Evolutionary conservation across 192 early-diverging fungal genomes (phyloP).

Genomic region (Linnemannia exigua): DNA sequence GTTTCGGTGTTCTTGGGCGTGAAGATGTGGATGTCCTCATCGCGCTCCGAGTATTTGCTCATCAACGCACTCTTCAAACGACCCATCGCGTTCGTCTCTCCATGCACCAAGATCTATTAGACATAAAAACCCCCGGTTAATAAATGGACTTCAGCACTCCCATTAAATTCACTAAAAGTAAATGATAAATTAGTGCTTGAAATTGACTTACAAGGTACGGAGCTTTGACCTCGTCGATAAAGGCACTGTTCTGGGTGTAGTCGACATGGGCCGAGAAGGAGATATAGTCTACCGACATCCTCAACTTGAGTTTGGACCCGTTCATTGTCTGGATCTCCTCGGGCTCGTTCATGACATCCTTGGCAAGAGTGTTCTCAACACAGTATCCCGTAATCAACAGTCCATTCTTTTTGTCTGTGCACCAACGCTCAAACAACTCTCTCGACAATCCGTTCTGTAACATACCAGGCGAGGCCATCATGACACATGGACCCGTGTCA

Average conservation of each 20-base stretch:
- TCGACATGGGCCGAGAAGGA: slow-evolving; percentile 99
- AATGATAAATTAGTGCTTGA: background rate
- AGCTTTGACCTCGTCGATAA: slow-evolving; percentile 95
- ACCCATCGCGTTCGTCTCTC: slow-evolving; percentile 95
- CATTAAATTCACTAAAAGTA: slow-evolving; percentile 76
- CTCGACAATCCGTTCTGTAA: slow-evolving; percentile 95
- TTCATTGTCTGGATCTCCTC: slow-evolving; percentile 84
- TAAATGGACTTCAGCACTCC: slow-evolving; percentile 93
- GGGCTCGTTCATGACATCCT: slow-evolving; percentile 84
- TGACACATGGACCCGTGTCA: slow-evolving; percentile 97
- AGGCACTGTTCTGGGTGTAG: slow-evolving; percentile 94
- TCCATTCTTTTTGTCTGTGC: slow-evolving; percentile 91
- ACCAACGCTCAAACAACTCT: slow-evolving; percentile 97
- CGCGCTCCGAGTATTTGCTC: slow-evolving; percentile 84
- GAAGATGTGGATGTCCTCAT: slow-evolving; percentile 85
- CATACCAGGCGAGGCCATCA: slow-evolving; percentile 99
- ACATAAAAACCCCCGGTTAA: slow-evolving; percentile 69
- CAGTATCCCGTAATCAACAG: slow-evolving; percentile 98
- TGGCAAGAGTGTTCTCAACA: slow-evolving; percentile 94
- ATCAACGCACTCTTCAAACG: slow-evolving; percentile 88
- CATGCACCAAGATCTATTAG: slow-evolving; percentile 89
- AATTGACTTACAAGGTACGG: slow-evolving; percentile 79
- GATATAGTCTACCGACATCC: slow-evolving; percentile 93
- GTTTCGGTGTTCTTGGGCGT: slow-evolving; percentile 92
- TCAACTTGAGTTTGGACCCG: slow-evolving; percentile 84